Evolutionary conservation across 768 basidiomycete genomes (phyloP).

Genomic region (Pisolithus microcarpus): DNA sequence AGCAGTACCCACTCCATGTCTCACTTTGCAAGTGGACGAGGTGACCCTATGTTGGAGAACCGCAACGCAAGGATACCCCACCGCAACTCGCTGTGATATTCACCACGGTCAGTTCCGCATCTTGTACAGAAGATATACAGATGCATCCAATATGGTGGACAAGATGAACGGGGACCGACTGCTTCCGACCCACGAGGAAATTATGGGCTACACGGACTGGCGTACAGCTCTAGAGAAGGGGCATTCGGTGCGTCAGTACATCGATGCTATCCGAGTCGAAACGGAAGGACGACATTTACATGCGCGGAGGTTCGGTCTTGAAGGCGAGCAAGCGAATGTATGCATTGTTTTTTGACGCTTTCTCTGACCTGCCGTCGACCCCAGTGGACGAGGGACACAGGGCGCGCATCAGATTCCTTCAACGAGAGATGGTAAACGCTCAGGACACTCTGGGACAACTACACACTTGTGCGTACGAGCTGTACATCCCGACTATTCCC

Average conservation of each 20-base stretch:
- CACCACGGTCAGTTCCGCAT: conserved; percentile 22
- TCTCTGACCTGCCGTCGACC: too few species aligned
- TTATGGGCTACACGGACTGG: conserved; percentile 10
- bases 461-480: not conserved
- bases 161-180: conserved; percentile 3
- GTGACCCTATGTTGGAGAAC: conserved; percentile 16
- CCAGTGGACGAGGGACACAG: too few species aligned
- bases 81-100: conserved; percentile 13
- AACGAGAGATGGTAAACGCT: too few species aligned
- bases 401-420: too few species aligned
- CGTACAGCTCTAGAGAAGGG: conserved; percentile 10
- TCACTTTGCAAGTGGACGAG: conserved; percentile 20
- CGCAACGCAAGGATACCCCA: conserved; percentile 15
- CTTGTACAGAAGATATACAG: conserved; percentile 22
- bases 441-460: too few species aligned
- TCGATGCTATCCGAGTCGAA: conserved; percentile 28
- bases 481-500: not conserved
- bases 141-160: conserved; percentile 22
- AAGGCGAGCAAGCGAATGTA: not conserved
- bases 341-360: too few species aligned
- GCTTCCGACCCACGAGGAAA: conserved; percentile 15
- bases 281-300: not conserved
- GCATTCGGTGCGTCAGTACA: conserved; percentile 19
- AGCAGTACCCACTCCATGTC: conserved; percentile 5
- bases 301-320: conserved; percentile 4